These are phyloP conservation scores for Nematodospora valgi DNA, from an alignment of 805 yeast species.

Conservation along the genomic window DNA sequence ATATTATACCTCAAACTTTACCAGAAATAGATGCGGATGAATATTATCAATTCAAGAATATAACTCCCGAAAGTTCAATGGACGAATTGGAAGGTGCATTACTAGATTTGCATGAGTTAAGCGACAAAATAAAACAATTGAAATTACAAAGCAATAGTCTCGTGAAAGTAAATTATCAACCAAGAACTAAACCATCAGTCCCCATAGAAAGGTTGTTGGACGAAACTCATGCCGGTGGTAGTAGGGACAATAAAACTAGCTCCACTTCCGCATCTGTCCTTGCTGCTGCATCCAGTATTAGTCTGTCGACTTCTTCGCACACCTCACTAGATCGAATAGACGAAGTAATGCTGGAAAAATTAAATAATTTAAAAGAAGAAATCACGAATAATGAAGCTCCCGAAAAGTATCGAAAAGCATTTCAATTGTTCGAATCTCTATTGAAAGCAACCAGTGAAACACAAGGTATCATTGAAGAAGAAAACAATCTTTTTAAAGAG, in stretches of 20 bases:
- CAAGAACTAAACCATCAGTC: not conserved
- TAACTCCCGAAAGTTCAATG: conserved; percentile 18
- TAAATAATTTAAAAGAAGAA: not conserved
- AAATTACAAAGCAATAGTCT: conserved; percentile 11
- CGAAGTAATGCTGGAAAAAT: conserved; percentile 1
- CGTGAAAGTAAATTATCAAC: conserved; percentile 5
- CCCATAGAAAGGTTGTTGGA: too few relatives aligned
- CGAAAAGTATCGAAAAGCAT: not conserved
- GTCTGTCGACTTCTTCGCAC: not conserved
- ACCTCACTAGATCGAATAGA: not conserved
- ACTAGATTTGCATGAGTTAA: conserved; percentile 26
- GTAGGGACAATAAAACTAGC: not conserved
- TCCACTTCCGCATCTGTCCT: not conserved
- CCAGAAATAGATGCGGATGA: conserved; percentile 10
- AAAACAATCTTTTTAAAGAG: conserved; percentile 6
- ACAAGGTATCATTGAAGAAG: conserved; percentile 6
- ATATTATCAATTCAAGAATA: conserved; percentile 11
- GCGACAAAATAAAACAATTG: conserved; percentile 28
- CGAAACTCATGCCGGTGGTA: not conserved
- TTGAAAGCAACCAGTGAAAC: conserved; percentile 8
- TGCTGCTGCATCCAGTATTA: not conserved
- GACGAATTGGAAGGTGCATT: conserved; percentile 26
- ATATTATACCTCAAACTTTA: conserved; percentile 9
- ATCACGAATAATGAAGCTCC: not conserved
- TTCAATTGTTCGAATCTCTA: conserved; percentile 9